Conservation (phyloP, 1,284 basidiomycete species). For the Volvariella surrecta region DNA sequence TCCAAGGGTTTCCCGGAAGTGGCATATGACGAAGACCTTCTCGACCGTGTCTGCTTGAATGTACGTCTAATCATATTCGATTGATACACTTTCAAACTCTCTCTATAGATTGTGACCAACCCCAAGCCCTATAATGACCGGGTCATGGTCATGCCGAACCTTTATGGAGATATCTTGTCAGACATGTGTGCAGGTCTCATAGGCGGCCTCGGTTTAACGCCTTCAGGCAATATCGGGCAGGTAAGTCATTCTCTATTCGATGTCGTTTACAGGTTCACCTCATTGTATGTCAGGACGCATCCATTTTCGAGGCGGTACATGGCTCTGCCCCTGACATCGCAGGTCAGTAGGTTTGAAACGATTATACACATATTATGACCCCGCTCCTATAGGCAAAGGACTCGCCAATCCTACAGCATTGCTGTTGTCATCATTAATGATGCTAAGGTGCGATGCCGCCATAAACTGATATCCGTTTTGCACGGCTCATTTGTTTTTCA, state of each 20-base stretch:
- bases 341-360: conserved; percentile 32
- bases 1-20: conserved; percentile 95
- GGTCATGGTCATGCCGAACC: conserved; percentile 99
- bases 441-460: conserved; percentile 69
- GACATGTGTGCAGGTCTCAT: conserved; percentile 99
- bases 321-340: conserved; percentile 90
- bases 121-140: conserved; percentile 91
- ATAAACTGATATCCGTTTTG: too few relatives aligned
- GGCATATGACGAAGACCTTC: conserved; percentile 92
- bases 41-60: conserved; percentile 95
- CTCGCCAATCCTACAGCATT: conserved; percentile 98
- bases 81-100: neutral
- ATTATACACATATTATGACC: conserved; percentile 17
- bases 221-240: conserved; percentile 96
- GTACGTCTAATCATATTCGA: conserved; percentile 26
- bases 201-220: conserved; percentile 95
- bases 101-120: conserved; percentile 76
- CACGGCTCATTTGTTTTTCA: conserved; percentile 15
- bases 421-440: conserved; percentile 93
- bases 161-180: conserved; percentile 96
- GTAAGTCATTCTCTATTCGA: conserved; percentile 36
- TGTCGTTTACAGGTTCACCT: conserved; percentile 2
- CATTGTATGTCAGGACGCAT: conserved; percentile 69
- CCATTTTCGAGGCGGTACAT: conserved; percentile 99
- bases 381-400: conserved; percentile 61